Conservation (phyloP, 352 stramenopile species). For the Achlya hypogyna region DNA sequence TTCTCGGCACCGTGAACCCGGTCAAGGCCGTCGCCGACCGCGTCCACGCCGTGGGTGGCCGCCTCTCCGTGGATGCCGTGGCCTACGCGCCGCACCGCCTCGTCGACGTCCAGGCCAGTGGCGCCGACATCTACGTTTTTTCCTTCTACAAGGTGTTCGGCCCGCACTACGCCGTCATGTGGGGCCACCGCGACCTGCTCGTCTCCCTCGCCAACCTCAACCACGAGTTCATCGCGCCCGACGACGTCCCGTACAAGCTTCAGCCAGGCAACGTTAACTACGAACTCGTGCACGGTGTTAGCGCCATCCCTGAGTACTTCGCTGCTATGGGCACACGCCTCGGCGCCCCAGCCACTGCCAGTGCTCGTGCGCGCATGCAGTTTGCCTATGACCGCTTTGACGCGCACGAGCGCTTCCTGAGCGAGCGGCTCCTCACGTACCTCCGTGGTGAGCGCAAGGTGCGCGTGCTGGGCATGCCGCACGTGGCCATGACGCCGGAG, state of each 20-base stretch:
- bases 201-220: slow-evolving; percentile 4
- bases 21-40: background rate
- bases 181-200: slow-evolving; percentile 18
- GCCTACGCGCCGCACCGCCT: slow-evolving; percentile 20
- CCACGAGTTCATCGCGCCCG: slow-evolving; percentile 13
- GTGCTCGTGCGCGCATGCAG: background rate
- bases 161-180: slow-evolving; percentile 22
- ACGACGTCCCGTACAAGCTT: slow-evolving; percentile 20
- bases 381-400: slow-evolving; percentile 15
- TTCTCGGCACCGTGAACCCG: slow-evolving; percentile 19
- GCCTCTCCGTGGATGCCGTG: slow-evolving; percentile 19
- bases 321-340: background rate
- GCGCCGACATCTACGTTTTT: slow-evolving; percentile 19
- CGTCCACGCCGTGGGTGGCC: slow-evolving; percentile 1
- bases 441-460: background rate
- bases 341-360: background rate
- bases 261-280: slow-evolving; percentile 19
- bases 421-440: background rate
- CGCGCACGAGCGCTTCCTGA: slow-evolving; percentile 1
- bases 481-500: background rate
- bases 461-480: background rate
- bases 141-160: slow-evolving; percentile 25
- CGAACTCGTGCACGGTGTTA: slow-evolving; percentile 5
- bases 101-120: slow-evolving; percentile 18
- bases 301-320: slow-evolving; percentile 11